These are phyloP conservation scores for Laguncularia racemosa DNA, from an alignment of 345 rosid species.

Conservation along the genomic window DNA sequence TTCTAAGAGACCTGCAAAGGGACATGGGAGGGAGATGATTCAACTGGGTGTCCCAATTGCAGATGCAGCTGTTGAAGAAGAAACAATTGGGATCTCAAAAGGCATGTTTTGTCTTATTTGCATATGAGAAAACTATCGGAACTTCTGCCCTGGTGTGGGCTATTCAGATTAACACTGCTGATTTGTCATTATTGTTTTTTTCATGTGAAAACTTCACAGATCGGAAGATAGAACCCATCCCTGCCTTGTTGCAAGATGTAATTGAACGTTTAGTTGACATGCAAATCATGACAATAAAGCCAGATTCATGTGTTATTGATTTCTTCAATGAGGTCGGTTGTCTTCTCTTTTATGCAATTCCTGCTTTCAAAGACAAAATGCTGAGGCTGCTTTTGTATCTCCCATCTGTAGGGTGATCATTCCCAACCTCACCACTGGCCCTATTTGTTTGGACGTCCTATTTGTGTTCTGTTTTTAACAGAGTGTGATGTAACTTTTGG, in stretches of 20 bases:
- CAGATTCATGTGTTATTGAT: constrained; percentile 83
- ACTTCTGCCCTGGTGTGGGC: not conserved
- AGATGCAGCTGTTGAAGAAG: constrained; percentile 70
- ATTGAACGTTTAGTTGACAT: constrained; percentile 51
- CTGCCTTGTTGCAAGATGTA: constrained; percentile 65
- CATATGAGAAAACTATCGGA: not conserved
- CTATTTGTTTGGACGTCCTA: constrained; percentile 76
- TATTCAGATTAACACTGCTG: not conserved
- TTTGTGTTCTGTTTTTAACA: constrained; percentile 59
- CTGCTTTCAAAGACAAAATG: constrained; percentile 1
- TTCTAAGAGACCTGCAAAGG: constrained; percentile 71
- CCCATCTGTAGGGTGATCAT: constrained; percentile 67
- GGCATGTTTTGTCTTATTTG: constrained; percentile 30
- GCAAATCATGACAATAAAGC: constrained; percentile 58
- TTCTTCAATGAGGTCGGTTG: constrained; percentile 64
- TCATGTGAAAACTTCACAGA: constrained; percentile 33
- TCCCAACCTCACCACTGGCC: constrained; percentile 74
- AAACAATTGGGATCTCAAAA: constrained; percentile 42
- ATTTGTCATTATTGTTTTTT: not conserved
- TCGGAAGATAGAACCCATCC: constrained; percentile 55
- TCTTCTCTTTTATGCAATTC: not conserved
- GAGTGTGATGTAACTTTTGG: constrained; percentile 85
- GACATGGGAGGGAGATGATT: constrained; percentile 94
- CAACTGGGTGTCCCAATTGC: constrained; percentile 80
- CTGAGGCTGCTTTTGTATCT: not conserved